Evolutionary conservation across 202 grass and related monocot species (phyloP).

Genomic region (Cymbopogon flexuosus): DNA sequence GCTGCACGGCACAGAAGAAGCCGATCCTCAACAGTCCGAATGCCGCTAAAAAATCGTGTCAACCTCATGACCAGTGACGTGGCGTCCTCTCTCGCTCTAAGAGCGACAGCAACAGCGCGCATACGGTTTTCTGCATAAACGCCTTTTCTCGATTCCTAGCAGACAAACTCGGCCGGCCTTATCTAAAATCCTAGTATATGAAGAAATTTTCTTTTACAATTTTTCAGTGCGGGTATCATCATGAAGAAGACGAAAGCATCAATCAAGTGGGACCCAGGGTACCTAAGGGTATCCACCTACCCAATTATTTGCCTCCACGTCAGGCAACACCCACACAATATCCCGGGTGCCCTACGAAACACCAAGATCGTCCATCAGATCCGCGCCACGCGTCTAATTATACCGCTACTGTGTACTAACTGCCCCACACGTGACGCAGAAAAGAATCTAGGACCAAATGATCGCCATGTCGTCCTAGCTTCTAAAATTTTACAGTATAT

Average conservation of each 20-base stretch:
- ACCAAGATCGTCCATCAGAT: background rate
- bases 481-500: background rate
- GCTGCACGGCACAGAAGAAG: background rate
- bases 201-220: background rate
- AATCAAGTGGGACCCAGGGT: slow-evolving; percentile 23
- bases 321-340: background rate
- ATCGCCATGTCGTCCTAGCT: background rate
- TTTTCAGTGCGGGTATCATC: background rate
- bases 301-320: slow-evolving; percentile 38
- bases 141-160: background rate
- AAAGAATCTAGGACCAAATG: background rate
- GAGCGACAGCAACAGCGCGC: background rate
- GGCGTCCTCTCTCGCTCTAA: background rate
- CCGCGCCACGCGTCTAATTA: background rate
- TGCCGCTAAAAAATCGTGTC: background rate
- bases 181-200: background rate
- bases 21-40: background rate
- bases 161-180: background rate
- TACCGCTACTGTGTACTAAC: too few species aligned
- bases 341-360: background rate
- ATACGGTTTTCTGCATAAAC: slow-evolving; percentile 16
- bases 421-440: background rate
- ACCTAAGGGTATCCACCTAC: slow-evolving; percentile 11
- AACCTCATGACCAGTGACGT: background rate
- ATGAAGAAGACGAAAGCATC: slow-evolving; percentile 13